These are phyloP conservation scores for Serendipita sp. DNA, from an alignment of 768 basidiomycete species.

Conservation along the genomic window DNA sequence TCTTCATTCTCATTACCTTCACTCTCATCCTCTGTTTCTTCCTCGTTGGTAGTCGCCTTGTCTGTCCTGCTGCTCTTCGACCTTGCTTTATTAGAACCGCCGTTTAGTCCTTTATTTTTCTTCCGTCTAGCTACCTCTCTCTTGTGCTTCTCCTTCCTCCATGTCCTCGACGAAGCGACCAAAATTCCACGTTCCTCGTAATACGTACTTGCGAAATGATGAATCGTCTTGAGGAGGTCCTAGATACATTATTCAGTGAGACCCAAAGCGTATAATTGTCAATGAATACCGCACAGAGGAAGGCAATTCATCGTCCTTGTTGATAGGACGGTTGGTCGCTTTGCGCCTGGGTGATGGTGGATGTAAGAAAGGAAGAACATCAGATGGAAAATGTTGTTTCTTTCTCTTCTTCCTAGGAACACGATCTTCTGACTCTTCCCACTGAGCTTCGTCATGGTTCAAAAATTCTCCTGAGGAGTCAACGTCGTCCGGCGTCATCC, in stretches of 20 bases:
- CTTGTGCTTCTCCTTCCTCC: not conserved
- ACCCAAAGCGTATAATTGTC: not conserved
- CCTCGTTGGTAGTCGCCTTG: not conserved
- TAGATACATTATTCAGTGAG: not conserved
- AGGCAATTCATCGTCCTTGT: not conserved
- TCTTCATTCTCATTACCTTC: not conserved
- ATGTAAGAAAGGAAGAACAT: not conserved
- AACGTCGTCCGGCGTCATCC: not conserved
- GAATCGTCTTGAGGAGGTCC: not conserved
- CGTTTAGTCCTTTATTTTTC: not conserved
- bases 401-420: not conserved
- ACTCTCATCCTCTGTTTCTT: not conserved
- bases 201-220: slow-evolving; percentile 1
- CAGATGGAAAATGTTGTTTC: not conserved
- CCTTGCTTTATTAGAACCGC: not conserved
- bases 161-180: not conserved
- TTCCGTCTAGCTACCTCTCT: not conserved
- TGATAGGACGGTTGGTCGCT: not conserved
- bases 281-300: not conserved
- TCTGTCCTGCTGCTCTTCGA: not conserved
- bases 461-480: not conserved
- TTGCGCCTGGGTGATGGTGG: not conserved
- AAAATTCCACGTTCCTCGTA: slow-evolving; percentile 1
- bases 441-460: not conserved
- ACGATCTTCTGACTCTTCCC: not conserved